These are phyloP conservation scores for Ceratocystis papillata DNA, from an alignment of 2,329 filamentous ascomycete genomes.

Conservation along the genomic window DNA sequence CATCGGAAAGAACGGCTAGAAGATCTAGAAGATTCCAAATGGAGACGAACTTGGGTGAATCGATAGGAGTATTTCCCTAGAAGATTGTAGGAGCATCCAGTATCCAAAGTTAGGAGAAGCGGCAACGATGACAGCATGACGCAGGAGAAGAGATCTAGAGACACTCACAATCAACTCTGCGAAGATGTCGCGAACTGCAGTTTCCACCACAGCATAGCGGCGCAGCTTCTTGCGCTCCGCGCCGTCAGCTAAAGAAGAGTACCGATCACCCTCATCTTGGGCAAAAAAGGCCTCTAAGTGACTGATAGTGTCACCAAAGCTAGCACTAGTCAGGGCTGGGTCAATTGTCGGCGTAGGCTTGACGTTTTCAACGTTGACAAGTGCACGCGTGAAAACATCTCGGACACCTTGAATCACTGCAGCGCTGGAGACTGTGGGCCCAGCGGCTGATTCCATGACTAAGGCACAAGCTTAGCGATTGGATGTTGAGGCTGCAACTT, in stretches of 20 bases:
- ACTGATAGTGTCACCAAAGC: conserved; percentile 44
- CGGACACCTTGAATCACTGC: conserved; percentile 45
- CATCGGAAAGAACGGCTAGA: conserved; percentile 75
- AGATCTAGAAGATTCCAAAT: conserved; percentile 94
- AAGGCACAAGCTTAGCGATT: background rate
- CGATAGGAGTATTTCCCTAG: conserved; percentile 59
- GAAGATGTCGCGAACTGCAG: conserved; percentile 70
- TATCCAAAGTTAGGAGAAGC: too few species aligned
- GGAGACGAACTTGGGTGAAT: conserved; percentile 64
- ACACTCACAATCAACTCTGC: conserved; percentile 62
- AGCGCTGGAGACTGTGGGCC: conserved; percentile 37
- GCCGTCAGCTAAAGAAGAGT: conserved; percentile 29
- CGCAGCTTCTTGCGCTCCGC: conserved; percentile 34
- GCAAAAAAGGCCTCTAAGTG: conserved; percentile 37
- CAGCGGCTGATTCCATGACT: background rate
- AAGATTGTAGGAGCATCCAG: conserved; percentile 10
- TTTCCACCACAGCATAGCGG: conserved; percentile 66
- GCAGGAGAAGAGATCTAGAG: too few species aligned
- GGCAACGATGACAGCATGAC: too few species aligned
- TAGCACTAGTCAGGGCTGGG: conserved; percentile 60
- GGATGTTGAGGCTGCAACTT: background rate
- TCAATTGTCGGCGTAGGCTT: conserved; percentile 57
- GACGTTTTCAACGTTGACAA: conserved; percentile 46
- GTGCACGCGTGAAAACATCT: conserved; percentile 44
- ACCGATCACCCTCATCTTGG: conserved; percentile 26